Base-by-base conservation (phyloP, 116 monocot genomes). In the Thalassia testudinum region DNA sequence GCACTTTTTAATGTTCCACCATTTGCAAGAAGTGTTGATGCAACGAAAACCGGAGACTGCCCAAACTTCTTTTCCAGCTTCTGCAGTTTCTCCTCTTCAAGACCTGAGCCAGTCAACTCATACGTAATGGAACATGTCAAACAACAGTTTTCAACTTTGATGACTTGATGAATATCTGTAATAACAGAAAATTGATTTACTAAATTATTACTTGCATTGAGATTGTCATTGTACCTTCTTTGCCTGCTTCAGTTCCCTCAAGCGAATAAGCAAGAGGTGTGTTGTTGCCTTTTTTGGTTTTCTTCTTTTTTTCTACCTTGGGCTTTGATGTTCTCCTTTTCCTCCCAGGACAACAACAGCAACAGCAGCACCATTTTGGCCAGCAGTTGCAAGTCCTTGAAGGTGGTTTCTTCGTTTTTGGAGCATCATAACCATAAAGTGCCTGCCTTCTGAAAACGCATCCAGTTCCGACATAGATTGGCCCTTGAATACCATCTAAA, bases 31-130 rank as follows among this genome's bases (percentile, higher is more conserved):
- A 78, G 62, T 62, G 86, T 92, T 26, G 92, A 92, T 12, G 80
- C 82, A 59, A 92, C 87, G 71, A 92, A 92, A 56, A 92, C 92
- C 37, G 86, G 80, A 43, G 92, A 92, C 56, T 92, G 92, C 5
- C 92, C 92, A 56, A 86, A 92, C 57, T 69, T 92, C 80, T 92
- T 86, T 60, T 92, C 83, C 56, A 92, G 58, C 60, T 92, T 92
- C 56, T 72, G 60, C 60, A 72, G 57, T 50, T 79, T 85, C 23
- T 71, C 71, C 47, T 23, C 69, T 56, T 69, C 72, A 56, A 65
- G 56, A 23, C 71, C 82, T 82, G 64, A 7, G 14, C 40, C 40
- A 40, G 40, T 14, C 14, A 40, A 40, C 11, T 8, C 14, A 40
- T 7, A 14, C 7, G 11, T 40, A 40, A 40, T 8, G 40, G 11